Base-by-base conservation (phyloP, 2,329 filamentous ascomycete species). In the Myrmaecium sp. region DNA sequence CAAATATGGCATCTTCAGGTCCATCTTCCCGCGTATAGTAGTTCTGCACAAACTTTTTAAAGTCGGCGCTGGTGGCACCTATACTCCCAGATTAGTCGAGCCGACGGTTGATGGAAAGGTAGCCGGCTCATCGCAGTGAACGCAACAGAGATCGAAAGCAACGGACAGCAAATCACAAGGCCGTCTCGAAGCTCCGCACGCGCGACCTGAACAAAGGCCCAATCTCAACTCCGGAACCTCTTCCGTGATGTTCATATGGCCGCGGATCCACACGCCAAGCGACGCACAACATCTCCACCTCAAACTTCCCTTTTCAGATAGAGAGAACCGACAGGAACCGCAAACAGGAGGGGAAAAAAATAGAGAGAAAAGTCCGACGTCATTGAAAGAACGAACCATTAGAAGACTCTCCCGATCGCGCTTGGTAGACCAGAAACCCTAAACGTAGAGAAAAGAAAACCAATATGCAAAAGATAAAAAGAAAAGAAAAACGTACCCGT, bases 401-500 rank as follows among this genome's bases (percentile, higher is more conserved):
- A 23, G 22, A 14, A 23, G 18, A n/a, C n/a, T n/a, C 11, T 20
- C 18, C 8, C 8, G 18, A 8, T 20, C 8, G 8, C 8, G 18
- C 11, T 18, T 14, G 6, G 6, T 28, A 11, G 12, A 20, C n/a
- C 18, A 30, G 23, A 20, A 14, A 17, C 18, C n/a, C n/a, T 26
- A 14, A 19, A 20, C 23, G 22, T 18, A 11, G 25, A 33, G 15
- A 29, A 15, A 32, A 25, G 22, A 8, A 27, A 14, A 11, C 12
- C 28, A 17, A 25, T 14, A 31, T 26, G 9, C 6, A 29, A 12
- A 14, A 28, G 20, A 30, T 9, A 10, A 18, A 26, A 21, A 20
- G 18, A 20, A 20, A 20, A 7, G 7, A 20, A 20, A 20, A 28
- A 55, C 64, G 40, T 53, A 71, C 69, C 69, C 57, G 61, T 54